Evolutionary conservation across 495 filamentous ascomycete genomes (phyloP).

Genomic region (Venustampulla echinocandica): DNA sequence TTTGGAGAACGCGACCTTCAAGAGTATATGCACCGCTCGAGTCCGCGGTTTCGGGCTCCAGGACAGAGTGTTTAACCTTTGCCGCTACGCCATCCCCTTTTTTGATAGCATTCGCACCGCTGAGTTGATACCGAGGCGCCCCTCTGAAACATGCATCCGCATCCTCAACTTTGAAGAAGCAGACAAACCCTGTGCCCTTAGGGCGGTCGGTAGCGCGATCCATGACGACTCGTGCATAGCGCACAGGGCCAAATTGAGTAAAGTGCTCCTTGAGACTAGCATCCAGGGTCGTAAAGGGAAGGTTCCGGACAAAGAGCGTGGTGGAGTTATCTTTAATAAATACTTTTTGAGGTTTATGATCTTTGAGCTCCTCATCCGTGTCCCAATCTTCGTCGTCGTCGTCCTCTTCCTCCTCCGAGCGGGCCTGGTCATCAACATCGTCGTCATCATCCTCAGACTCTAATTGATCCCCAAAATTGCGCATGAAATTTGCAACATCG

Average conservation of each 20-base stretch:
- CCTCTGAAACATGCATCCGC: constrained; percentile 60
- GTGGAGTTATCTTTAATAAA: constrained; percentile 47
- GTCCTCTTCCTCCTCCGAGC: constrained; percentile 27
- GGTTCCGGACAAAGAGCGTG: constrained; percentile 88
- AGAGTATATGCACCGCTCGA: constrained; percentile 75
- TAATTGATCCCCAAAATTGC: not conserved
- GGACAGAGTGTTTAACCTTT: constrained; percentile 59
- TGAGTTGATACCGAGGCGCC: constrained; percentile 48
- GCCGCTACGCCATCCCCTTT: constrained; percentile 23
- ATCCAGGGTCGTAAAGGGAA: constrained; percentile 80
- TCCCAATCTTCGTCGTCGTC: constrained; percentile 34
- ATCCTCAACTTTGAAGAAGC: constrained; percentile 73
- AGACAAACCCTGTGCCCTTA: constrained; percentile 89
- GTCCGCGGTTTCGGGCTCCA: constrained; percentile 74
- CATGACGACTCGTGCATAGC: constrained; percentile 83
- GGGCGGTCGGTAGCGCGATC: constrained; percentile 77
- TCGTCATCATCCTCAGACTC: constrained; percentile 33
- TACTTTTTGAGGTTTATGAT: constrained; percentile 25
- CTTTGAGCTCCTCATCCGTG: constrained; percentile 29
- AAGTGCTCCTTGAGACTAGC: constrained; percentile 77
- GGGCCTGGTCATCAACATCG: constrained; percentile 29
- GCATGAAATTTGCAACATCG: not conserved
- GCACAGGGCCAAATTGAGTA: constrained; percentile 65
- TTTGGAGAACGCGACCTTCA: constrained; percentile 76
- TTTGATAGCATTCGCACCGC: constrained; percentile 31